Conservation (phyloP, 805 yeast genomes). For the Hanseniaspora valbyensis region DNA sequence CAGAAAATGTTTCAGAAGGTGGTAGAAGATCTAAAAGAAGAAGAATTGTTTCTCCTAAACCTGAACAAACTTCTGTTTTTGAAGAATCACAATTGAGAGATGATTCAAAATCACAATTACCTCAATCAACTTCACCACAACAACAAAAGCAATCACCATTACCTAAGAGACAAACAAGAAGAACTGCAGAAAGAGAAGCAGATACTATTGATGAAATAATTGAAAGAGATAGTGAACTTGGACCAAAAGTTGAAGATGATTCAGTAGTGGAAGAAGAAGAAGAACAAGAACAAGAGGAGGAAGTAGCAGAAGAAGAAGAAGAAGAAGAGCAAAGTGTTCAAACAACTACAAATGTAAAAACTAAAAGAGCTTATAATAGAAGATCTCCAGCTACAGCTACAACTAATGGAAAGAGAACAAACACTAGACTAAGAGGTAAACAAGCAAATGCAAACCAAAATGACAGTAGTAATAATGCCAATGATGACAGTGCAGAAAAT, state of each 20-base stretch:
- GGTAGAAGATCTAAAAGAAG: slow-evolving; percentile 1
- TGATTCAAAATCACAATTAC: neutral
- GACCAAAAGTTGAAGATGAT: neutral
- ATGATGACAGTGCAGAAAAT: slow-evolving; percentile 17
- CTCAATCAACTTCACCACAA: too few species aligned
- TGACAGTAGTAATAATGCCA: slow-evolving; percentile 3
- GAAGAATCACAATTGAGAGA: neutral
- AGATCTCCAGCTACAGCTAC: neutral
- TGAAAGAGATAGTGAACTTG: neutral
- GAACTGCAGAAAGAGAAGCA: neutral
- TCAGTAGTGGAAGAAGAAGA: slow-evolving; percentile 5
- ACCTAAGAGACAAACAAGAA: slow-evolving; percentile 2
- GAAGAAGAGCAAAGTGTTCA: slow-evolving; percentile 6
- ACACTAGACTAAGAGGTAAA: slow-evolving; percentile 3
- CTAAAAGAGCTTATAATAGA: slow-evolving; percentile 7
- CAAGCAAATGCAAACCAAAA: neutral
- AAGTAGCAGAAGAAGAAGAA: slow-evolving; percentile 8
- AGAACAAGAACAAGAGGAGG: slow-evolving; percentile 2
- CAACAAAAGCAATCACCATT: neutral
- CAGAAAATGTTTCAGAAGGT: slow-evolving; percentile 5
- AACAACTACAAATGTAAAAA: neutral
- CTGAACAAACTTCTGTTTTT: slow-evolving; percentile 8
- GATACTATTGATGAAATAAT: neutral
- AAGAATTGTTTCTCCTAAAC: slow-evolving; percentile 4
- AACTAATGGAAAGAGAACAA: neutral